phyloP scores from a whole-genome alignment of 768 basidiomycete genomes.

The Pleurotus giganteus region DNA sequence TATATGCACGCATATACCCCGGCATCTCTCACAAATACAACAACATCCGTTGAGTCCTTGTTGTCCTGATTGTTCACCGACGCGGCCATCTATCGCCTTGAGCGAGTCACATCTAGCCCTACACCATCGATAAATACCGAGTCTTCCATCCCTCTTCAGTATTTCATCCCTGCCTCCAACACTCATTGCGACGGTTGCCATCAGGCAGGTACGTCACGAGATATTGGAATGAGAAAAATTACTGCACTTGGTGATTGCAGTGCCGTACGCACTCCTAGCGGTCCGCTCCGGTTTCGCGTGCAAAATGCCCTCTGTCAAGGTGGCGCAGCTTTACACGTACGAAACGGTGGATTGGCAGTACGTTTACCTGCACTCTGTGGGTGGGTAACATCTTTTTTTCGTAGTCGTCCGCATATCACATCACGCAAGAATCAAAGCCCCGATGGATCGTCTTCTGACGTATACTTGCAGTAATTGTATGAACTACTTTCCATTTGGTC shows the following conservation, averaged over 20 bases:
- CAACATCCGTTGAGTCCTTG: not conserved
- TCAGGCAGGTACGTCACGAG: constrained; percentile 4
- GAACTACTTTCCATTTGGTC: too few relatives aligned
- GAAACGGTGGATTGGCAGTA: too few relatives aligned
- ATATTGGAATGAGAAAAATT: not conserved
- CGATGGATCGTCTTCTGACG: not conserved
- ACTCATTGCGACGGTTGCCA: constrained; percentile 7
- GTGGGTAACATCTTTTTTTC: not conserved
- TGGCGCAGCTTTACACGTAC: not conserved
- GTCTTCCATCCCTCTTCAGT: not conserved
- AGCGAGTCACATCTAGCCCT: not conserved
- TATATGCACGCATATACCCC: not conserved
- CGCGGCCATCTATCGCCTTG: constrained; percentile 6
- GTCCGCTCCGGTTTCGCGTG: not conserved
- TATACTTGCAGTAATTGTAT: too few relatives aligned
- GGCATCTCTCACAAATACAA: not conserved
- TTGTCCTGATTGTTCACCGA: constrained; percentile 4
- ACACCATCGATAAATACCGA: constrained; percentile 3
- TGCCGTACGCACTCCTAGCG: too few relatives aligned
- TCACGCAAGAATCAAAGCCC: not conserved
- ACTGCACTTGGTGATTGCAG: not conserved
- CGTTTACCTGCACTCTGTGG: not conserved
- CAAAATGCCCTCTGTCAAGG: not conserved
- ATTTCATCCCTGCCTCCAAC: not conserved
- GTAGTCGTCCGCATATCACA: too few relatives aligned